Base-by-base conservation (phyloP, 1,284 basidiomycete species). In the Coniferiporia sulphurascens region DNA sequence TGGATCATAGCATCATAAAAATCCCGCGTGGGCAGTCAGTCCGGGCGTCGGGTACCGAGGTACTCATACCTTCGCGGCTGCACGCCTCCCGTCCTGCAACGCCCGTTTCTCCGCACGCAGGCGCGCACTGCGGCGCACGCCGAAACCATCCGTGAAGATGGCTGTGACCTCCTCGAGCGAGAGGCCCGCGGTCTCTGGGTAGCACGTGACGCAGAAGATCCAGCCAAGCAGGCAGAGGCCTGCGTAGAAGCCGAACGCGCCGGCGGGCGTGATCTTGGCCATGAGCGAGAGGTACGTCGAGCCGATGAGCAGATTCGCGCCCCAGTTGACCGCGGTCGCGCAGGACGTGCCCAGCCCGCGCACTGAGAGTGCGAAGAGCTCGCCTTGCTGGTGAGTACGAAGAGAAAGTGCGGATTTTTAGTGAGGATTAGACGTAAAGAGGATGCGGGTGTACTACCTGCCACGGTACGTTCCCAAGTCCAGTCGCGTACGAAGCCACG, bases 271-370 rank as follows among this genome's bases (percentile, higher is more conserved):
- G 68, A 91, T 90, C 27, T 73, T 71, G 46, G 81, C 77, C 83
- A 93, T 91, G 58, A 93, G 80, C 2, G 84, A 87, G 62, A 93
- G 83, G 74, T 91, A 89, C 4, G 86, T 94, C 17, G 88, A 83
- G 1, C 83, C 83, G 66, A 93, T 89, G 66, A 93, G 75, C 38
- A 93, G 77, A 71, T 93, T 93, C 17, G 78, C 80, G n/a, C 76
- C 80, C 91, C 91, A 93, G 73, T 92, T 92, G 35, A 83, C 86
- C 3, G 89, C 85, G 0, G 90, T 93, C n/a, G 85, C 79, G 61
- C 93, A 78, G 2, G 87, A 87, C 10, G 88, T 88, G 21, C 91
- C 91, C 51, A 93, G 82, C 2, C 91, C 91, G 57, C 91, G 83
- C 7, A 92, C 89, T 84, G 60, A 32, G 46, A 52, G 53, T 7